Conservation (phyloP, 495 filamentous ascomycete species). For the Aspergillus ellipticus region DNA sequence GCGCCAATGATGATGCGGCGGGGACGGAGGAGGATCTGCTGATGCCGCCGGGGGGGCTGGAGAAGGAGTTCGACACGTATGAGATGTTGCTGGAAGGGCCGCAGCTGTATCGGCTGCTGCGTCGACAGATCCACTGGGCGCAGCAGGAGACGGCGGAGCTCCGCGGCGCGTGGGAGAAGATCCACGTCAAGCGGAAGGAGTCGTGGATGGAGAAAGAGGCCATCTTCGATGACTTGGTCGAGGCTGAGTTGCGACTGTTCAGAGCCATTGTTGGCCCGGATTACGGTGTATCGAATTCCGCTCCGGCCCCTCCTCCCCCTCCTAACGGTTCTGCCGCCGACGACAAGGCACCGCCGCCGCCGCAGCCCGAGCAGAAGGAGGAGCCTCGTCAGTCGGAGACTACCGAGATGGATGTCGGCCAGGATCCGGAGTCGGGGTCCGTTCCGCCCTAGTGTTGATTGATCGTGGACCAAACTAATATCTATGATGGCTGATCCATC, state of each 20-base stretch:
- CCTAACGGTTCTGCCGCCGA: slow-evolving; percentile 8
- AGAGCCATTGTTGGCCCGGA: slow-evolving; percentile 31
- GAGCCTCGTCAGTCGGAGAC: not conserved
- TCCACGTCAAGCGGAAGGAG: slow-evolving; percentile 64
- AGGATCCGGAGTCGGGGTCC: not conserved
- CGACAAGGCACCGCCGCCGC: slow-evolving; percentile 2
- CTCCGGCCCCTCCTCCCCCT: slow-evolving; percentile 12
- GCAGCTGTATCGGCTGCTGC: slow-evolving; percentile 68
- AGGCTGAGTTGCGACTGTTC: slow-evolving; percentile 49
- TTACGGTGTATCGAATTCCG: not conserved
- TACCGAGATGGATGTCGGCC: not conserved
- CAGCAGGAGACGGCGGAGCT: slow-evolving; percentile 65
- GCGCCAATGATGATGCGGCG: slow-evolving; percentile 44
- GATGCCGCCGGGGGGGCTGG: slow-evolving; percentile 37
- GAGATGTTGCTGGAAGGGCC: slow-evolving; percentile 68
- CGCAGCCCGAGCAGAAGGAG: not conserved
- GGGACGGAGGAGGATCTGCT: slow-evolving; percentile 49
- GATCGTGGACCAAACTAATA: not conserved
- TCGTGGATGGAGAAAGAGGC: slow-evolving; percentile 86
- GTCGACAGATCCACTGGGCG: slow-evolving; percentile 77
- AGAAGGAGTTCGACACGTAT: slow-evolving; percentile 58
- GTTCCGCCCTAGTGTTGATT: not conserved
- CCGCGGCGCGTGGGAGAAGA: slow-evolving; percentile 56
- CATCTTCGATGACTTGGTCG: slow-evolving; percentile 56
- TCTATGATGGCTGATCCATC: not conserved